These are phyloP conservation scores for Populus tremula DNA, from an alignment of 345 rosid genomes.

Conservation along the genomic window DNA sequence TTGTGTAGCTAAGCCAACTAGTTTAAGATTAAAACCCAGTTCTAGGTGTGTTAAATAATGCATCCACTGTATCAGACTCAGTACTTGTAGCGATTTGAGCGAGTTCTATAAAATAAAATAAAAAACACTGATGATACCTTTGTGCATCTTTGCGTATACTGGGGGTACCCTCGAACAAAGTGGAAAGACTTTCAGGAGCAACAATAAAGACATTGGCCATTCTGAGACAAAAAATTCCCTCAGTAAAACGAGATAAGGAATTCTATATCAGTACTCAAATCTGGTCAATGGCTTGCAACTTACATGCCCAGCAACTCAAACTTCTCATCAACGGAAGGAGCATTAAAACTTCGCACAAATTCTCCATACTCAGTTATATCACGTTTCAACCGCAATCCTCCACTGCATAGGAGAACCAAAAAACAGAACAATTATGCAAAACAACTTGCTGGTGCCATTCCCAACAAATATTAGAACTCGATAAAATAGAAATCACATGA, in stretches of 20 bases:
- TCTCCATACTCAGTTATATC: slow-evolving; percentile 90
- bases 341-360: slow-evolving; percentile 76
- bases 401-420: slow-evolving; percentile 45
- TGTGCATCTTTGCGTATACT: slow-evolving; percentile 90
- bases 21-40: not conserved
- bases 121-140: slow-evolving; percentile 44
- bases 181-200: slow-evolving; percentile 92
- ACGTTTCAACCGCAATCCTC: slow-evolving; percentile 95
- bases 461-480: not conserved
- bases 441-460: not conserved
- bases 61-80: not conserved
- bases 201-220: slow-evolving; percentile 93
- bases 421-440: slow-evolving; percentile 10
- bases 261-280: not conserved
- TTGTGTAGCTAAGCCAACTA: not conserved
- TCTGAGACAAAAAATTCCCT: slow-evolving; percentile 40
- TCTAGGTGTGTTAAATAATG: not conserved
- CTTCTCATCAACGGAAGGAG: slow-evolving; percentile 93
- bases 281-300: slow-evolving; percentile 21
- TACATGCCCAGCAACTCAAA: slow-evolving; percentile 92
- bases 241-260: not conserved
- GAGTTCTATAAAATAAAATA: not conserved
- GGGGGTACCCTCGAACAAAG: slow-evolving; percentile 91
- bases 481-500: slow-evolving; percentile 35
- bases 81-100: not conserved